Percentiles rank a stretch among this genome's conserved stretches.
Evolutionary conservation across 1,139 yeast species (phyloP).

Genomic region (Candida gigantensis): DNA sequence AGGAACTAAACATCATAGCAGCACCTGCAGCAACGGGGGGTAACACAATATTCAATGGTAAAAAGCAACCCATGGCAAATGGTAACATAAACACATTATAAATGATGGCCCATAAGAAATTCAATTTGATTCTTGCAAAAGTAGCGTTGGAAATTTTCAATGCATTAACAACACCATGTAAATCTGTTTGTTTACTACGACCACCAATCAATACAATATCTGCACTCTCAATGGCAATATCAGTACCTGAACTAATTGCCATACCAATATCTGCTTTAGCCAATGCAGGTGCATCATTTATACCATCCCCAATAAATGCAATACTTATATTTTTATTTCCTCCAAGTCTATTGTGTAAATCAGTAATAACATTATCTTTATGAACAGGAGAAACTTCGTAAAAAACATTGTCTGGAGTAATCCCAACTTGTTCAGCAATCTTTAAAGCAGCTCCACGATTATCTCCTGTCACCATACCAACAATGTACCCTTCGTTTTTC

Average conservation of each 20-base stretch:
- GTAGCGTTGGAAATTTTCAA: slow-evolving; percentile 72
- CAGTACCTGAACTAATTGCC: slow-evolving; percentile 90
- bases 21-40: slow-evolving; percentile 93
- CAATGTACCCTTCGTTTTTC: slow-evolving; percentile 52
- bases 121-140: slow-evolving; percentile 72
- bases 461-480: slow-evolving; percentile 96
- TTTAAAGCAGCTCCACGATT: slow-evolving; percentile 59
- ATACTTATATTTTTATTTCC: slow-evolving; percentile 40
- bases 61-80: slow-evolving; percentile 86
- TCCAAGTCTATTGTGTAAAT: slow-evolving; percentile 51
- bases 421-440: slow-evolving; percentile 69
- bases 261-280: slow-evolving; percentile 88
- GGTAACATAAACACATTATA: slow-evolving; percentile 91
- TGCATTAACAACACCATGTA: slow-evolving; percentile 71
- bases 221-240: slow-evolving; percentile 94
- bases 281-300: slow-evolving; percentile 94
- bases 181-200: slow-evolving; percentile 37
- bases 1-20: slow-evolving; percentile 91
- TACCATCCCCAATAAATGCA: slow-evolving; percentile 96
- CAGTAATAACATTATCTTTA: slow-evolving; percentile 66
- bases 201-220: slow-evolving; percentile 70
- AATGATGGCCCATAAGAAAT: slow-evolving; percentile 81
- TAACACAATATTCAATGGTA: slow-evolving; percentile 75
- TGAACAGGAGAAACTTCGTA: slow-evolving; percentile 78
- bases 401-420: slow-evolving; percentile 63